These are phyloP conservation scores for Fusarium graminum DNA, from an alignment of 2,329 filamentous ascomycete species.

Conservation along the genomic window DNA sequence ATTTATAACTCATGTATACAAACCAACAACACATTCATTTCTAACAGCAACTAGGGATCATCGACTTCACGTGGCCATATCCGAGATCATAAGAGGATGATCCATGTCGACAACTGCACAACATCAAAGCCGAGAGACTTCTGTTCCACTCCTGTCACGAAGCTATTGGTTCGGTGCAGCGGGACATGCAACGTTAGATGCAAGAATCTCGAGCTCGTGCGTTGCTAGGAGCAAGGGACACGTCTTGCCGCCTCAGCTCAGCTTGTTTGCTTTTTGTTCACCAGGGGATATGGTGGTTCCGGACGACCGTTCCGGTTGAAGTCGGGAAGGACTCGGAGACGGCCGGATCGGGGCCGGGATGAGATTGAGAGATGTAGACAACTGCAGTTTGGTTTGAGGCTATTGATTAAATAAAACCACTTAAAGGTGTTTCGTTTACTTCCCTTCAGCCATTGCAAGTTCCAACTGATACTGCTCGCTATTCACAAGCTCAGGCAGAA, in stretches of 20 bases:
- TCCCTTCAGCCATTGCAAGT: neutral
- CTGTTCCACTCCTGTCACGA: constrained; percentile 24
- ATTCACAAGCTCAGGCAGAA: neutral
- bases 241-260: constrained; percentile 13
- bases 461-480: neutral
- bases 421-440: neutral
- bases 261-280: constrained; percentile 26
- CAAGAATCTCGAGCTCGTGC: constrained; percentile 13
- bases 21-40: neutral
- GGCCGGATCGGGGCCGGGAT: constrained; percentile 32
- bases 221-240: neutral
- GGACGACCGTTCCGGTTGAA: constrained; percentile 27
- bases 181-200: constrained; percentile 18
- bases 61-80: constrained; percentile 24
- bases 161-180: constrained; percentile 20
- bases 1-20: constrained; percentile 34
- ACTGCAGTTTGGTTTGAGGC: neutral
- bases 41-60: constrained; percentile 11
- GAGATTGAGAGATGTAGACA: neutral
- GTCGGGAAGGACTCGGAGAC: constrained; percentile 32
- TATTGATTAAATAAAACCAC: neutral
- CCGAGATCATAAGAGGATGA: constrained; percentile 37
- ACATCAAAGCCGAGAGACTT: constrained; percentile 32
- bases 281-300: constrained; percentile 11
- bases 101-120: constrained; percentile 39